Conservation (phyloP, 169 alveolate genomes). For the Perkinsus marinus region DNA sequence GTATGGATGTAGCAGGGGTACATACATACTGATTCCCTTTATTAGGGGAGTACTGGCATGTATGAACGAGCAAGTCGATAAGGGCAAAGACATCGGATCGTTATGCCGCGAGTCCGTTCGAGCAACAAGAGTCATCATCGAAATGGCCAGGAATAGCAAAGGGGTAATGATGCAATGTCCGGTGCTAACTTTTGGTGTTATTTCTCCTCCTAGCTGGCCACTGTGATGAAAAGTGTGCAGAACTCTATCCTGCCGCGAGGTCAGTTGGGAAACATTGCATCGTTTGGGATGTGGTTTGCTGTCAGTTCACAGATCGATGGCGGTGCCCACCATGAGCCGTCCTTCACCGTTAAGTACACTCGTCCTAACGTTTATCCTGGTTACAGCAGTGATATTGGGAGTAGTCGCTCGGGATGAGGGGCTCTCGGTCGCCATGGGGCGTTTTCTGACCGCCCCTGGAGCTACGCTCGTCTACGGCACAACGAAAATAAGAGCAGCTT, state of each 20-base stretch:
- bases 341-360: background rate
- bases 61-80: background rate
- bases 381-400: background rate
- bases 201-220: background rate
- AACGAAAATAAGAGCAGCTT: background rate
- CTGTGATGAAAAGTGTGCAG: background rate
- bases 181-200: background rate
- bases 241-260: background rate
- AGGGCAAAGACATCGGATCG: background rate
- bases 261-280: background rate
- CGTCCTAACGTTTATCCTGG: background rate
- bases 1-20: background rate
- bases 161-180: background rate
- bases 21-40: background rate
- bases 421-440: background rate
- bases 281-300: background rate
- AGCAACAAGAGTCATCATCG: background rate
- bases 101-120: background rate
- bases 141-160: background rate
- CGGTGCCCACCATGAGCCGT: background rate
- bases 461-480: background rate
- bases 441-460: background rate
- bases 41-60: background rate
- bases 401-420: background rate
- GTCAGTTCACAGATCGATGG: background rate